phyloP scores from a whole-genome alignment of 352 stramenopile genomes.

The Phytophthora ohioensis region DNA sequence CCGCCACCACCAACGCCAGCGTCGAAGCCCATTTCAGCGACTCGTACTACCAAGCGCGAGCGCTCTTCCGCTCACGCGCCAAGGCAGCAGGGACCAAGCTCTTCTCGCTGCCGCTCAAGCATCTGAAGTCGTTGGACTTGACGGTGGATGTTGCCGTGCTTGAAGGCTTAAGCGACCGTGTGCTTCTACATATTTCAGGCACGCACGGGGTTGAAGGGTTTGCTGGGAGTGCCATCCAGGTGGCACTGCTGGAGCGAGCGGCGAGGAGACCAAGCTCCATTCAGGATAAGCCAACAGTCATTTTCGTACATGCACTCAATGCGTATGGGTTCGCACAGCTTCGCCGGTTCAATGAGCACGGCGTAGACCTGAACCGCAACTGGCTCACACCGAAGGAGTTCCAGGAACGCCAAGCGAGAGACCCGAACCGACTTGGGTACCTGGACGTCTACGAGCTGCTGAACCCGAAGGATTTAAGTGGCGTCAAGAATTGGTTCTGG shows the following conservation, averaged over 20 bases:
- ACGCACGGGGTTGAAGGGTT: conserved; percentile 89
- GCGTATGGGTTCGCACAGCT: conserved; percentile 92
- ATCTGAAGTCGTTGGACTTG: conserved; percentile 57
- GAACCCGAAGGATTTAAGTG: conserved; percentile 58
- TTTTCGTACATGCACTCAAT: conserved; percentile 95
- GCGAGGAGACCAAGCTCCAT: conserved; percentile 3
- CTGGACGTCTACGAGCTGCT: conserved; percentile 74
- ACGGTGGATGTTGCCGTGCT: conserved; percentile 77
- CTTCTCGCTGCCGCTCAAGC: conserved; percentile 55
- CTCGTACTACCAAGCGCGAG: conserved; percentile 73
- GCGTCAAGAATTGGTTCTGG: conserved; percentile 61
- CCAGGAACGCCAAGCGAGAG: conserved; percentile 43
- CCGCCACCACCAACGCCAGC: conserved; percentile 27
- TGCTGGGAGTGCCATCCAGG: conserved; percentile 86
- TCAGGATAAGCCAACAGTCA: conserved; percentile 66
- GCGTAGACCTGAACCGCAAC: conserved; percentile 96
- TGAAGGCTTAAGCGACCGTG: conserved; percentile 49
- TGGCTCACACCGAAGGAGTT: conserved; percentile 72
- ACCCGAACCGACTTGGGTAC: conserved; percentile 87
- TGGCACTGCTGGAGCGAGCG: conserved; percentile 49
- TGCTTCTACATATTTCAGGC: conserved; percentile 81
- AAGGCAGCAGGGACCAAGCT: conserved; percentile 47
- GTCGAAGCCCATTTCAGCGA: conserved; percentile 61
- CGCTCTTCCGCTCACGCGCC: conserved; percentile 61
- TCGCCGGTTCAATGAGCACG: conserved; percentile 93